A percentile compares a stretch with the other conserved stretches of the same genome.
Evolutionary conservation across 148 eudicot species (phyloP).

Genomic region (Chenopodium suecicum): DNA sequence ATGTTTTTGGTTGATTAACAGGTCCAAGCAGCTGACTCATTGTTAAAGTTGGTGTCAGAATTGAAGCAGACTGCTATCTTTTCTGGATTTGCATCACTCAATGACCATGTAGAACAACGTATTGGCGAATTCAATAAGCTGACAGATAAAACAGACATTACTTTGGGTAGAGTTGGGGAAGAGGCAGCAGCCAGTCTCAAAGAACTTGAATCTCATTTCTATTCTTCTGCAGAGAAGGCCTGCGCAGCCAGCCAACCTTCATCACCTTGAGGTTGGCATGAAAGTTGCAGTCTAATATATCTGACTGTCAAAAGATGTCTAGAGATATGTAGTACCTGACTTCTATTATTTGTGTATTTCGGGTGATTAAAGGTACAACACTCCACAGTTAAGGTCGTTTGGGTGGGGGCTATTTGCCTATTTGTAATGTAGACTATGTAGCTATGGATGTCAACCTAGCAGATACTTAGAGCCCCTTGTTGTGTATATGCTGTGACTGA

Average conservation of each 20-base stretch:
- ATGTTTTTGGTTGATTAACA: slow-evolving; percentile 22
- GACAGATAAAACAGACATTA: slow-evolving; percentile 54
- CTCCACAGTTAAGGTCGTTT: not conserved
- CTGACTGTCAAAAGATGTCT: not conserved
- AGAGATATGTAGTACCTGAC: not conserved
- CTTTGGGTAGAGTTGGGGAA: slow-evolving; percentile 69
- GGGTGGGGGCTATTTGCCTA: not conserved
- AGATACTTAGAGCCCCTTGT: not conserved
- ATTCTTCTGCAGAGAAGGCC: slow-evolving; percentile 58
- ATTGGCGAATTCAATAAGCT: slow-evolving; percentile 56
- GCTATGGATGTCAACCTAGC: not conserved
- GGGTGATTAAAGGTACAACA: not conserved
- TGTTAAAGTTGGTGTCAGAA: slow-evolving; percentile 79
- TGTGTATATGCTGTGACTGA: not conserved
- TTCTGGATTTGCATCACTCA: slow-evolving; percentile 87
- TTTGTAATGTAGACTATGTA: not conserved
- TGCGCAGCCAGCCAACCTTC: slow-evolving; percentile 18
- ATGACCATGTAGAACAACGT: slow-evolving; percentile 83
- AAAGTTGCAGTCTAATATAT: not conserved
- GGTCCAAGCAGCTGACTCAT: slow-evolving; percentile 91
- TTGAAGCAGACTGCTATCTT: slow-evolving; percentile 85
- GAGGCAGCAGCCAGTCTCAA: slow-evolving; percentile 89
- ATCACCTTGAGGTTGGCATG: slow-evolving; percentile 11
- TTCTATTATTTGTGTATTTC: not conserved
- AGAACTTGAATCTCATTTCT: slow-evolving; percentile 82